Evolutionary conservation across 1,139 yeast genomes (phyloP).

Genomic region (Candida sanyaensis): DNA sequence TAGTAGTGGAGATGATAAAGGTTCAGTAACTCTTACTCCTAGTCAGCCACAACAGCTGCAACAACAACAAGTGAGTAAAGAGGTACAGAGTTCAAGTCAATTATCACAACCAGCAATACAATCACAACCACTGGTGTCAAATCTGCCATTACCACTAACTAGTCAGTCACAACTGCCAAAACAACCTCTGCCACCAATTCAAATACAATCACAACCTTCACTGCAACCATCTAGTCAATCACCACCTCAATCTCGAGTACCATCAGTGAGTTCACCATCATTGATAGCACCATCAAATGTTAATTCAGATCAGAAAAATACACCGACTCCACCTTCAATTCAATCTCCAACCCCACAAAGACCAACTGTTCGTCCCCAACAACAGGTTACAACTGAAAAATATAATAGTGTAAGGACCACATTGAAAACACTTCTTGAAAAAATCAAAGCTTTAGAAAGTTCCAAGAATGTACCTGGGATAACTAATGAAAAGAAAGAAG

Average conservation of each 20-base stretch:
- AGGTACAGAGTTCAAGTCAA: background rate
- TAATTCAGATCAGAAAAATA: constrained; percentile 5
- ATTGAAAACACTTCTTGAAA: constrained; percentile 45
- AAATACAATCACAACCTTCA: background rate
- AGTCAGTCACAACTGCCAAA: background rate
- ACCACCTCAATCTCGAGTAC: constrained; percentile 1
- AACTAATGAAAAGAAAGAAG: constrained; percentile 19
- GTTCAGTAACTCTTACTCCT: background rate
- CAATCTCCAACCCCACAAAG: constrained; percentile 13
- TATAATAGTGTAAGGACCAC: constrained; percentile 43
- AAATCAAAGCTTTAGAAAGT: constrained; percentile 28
- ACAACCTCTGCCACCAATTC: background rate
- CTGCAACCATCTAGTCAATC: constrained; percentile 1
- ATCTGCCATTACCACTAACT: background rate
- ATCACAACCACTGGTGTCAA: constrained; percentile 3
- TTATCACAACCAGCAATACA: background rate
- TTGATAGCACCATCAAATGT: constrained; percentile 10
- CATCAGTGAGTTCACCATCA: constrained; percentile 5
- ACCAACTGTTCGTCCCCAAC: constrained; percentile 8
- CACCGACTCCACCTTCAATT: constrained; percentile 6
- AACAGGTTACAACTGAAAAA: constrained; percentile 37
- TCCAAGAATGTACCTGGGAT: constrained; percentile 25
- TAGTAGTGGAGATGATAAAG: background rate
- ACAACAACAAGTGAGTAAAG: too few relatives aligned
- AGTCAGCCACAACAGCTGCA: background rate